Evolutionary conservation across 2,329 filamentous ascomycete genomes (phyloP).

Genomic region (Ploettnerulaceae sp.): DNA sequence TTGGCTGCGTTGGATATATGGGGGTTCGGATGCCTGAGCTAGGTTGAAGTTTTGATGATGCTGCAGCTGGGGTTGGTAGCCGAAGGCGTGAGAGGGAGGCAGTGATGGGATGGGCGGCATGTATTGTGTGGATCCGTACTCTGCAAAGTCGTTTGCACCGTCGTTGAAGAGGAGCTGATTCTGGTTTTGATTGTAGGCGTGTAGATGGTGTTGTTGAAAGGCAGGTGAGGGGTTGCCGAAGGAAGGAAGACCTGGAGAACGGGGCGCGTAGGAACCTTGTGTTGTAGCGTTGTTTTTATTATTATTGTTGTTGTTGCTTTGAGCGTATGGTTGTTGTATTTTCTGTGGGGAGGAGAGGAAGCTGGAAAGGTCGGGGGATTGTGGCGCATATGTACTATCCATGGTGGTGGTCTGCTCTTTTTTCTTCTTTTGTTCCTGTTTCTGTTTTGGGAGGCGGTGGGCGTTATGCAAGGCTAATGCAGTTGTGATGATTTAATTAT

Average conservation of each 20-base stretch:
- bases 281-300: conserved; percentile 8
- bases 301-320: conserved; percentile 14
- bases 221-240: conserved; percentile 15
- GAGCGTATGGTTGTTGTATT: conserved; percentile 24
- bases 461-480: conserved; percentile 28
- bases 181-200: conserved; percentile 13
- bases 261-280: conserved; percentile 24
- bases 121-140: conserved; percentile 22
- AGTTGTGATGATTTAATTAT: conserved; percentile 15
- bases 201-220: conserved; percentile 10
- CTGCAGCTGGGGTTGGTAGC: conserved; percentile 12
- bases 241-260: conserved; percentile 26
- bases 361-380: conserved; percentile 34
- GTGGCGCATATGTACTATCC: conserved; percentile 33
- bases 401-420: conserved; percentile 3
- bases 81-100: conserved; percentile 23
- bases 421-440: neutral
- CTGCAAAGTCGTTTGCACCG: conserved; percentile 13
- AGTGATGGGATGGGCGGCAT: conserved; percentile 31
- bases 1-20: conserved; percentile 3
- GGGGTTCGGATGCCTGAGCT: neutral
- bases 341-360: conserved; percentile 28
- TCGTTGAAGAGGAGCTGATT: conserved; percentile 13
- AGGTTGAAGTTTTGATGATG: conserved; percentile 13
- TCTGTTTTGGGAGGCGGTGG: conserved; percentile 17